These are phyloP conservation scores for Saccharomycopsis oosterbeekiorum DNA, from an alignment of 805 yeast species.

Conservation along the genomic window DNA sequence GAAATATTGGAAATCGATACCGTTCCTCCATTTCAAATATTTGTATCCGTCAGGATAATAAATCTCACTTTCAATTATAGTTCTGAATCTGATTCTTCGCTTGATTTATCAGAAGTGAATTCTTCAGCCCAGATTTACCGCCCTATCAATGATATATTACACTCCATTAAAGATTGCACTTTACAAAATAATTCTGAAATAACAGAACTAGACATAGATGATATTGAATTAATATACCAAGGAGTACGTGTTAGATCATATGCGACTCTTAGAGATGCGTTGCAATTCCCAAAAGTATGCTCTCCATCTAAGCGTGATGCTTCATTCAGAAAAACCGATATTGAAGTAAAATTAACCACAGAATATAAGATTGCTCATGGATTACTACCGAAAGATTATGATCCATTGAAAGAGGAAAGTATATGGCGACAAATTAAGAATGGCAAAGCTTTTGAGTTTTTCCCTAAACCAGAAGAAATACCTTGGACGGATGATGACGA, in stretches of 20 bases:
- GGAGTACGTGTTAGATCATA: constrained; percentile 22
- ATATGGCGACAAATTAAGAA: constrained; percentile 24
- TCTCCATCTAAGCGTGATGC: not conserved
- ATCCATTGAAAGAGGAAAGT: constrained; percentile 16
- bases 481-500: not conserved
- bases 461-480: constrained; percentile 20
- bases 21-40: not conserved
- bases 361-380: not conserved
- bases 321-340: not conserved
- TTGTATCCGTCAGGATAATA: not conserved
- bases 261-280: constrained; percentile 18
- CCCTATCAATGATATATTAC: not conserved
- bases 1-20: not conserved
- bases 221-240: constrained; percentile 23
- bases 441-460: constrained; percentile 24
- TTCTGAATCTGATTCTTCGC: not conserved
- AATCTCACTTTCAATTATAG: not conserved
- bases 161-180: not conserved
- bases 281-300: constrained; percentile 4
- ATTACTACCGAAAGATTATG: not conserved
- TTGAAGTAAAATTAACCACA: not conserved
- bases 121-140: not conserved
- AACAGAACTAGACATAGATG: constrained; percentile 6
- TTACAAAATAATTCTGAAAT: not conserved
- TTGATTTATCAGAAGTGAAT: not conserved